Evolutionary conservation across 1,139 yeast species (phyloP).

Genomic region (Taphrina wiesneri): DNA sequence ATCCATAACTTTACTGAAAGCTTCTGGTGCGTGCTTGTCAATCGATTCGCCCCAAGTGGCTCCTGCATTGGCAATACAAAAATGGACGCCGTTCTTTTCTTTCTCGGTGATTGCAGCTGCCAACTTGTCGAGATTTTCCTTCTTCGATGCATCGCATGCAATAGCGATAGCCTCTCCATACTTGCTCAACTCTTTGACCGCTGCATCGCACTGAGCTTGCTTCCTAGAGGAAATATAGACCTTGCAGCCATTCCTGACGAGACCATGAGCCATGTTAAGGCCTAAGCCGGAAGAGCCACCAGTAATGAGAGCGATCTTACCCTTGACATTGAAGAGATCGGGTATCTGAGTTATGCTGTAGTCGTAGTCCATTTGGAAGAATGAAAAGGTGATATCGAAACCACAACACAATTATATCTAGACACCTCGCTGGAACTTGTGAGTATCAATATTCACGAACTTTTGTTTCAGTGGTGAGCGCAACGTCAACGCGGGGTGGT

Average conservation of each 20-base stretch:
- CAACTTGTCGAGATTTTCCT: constrained; percentile 55
- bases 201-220: constrained; percentile 62
- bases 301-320: constrained; percentile 69
- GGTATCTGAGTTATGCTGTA: constrained; percentile 39
- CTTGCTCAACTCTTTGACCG: constrained; percentile 56
- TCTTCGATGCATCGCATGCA: constrained; percentile 62
- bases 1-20: constrained; percentile 58
- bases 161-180: constrained; percentile 55
- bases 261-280: constrained; percentile 29
- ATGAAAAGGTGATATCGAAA: too few species aligned
- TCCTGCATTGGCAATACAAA: constrained; percentile 76
- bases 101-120: constrained; percentile 51
- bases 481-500: constrained; percentile 3
- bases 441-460: too few species aligned
- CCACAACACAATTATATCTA: too few species aligned
- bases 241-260: constrained; percentile 29
- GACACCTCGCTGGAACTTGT: too few species aligned
- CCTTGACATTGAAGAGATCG: constrained; percentile 51
- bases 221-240: constrained; percentile 71
- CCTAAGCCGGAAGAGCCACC: constrained; percentile 57
- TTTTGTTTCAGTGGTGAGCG: too few species aligned
- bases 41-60: constrained; percentile 79
- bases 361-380: constrained; percentile 20
- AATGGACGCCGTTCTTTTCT: constrained; percentile 59
- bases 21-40: constrained; percentile 61